Conservation (phyloP, 2,329 filamentous ascomycete genomes). For the Colletotrichum tropicicola region DNA sequence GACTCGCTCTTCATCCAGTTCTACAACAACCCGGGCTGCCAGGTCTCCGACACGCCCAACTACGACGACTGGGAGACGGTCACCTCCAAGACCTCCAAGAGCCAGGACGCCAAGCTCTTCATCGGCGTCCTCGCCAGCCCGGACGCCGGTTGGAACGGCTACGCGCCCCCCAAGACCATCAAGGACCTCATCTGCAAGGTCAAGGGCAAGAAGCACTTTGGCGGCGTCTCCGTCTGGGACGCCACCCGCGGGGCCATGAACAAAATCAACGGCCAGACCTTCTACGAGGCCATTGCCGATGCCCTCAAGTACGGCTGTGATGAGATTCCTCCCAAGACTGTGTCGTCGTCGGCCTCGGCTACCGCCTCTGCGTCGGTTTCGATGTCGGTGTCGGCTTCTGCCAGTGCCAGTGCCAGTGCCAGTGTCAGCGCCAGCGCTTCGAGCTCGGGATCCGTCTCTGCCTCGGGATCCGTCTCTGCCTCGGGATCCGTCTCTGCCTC, state of each 20-base stretch:
- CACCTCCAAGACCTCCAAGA: conserved; percentile 43
- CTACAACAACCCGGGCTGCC: conserved; percentile 56
- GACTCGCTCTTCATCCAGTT: conserved; percentile 57
- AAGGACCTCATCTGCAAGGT: conserved; percentile 49
- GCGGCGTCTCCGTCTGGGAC: conserved; percentile 58
- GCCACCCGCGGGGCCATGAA: conserved; percentile 45
- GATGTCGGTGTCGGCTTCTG: conserved; percentile 22
- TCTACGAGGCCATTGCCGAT: conserved; percentile 46
- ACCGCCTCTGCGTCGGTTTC: conserved; percentile 21
- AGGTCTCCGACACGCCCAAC: conserved; percentile 43
- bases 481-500: background rate
- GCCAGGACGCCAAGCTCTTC: conserved; percentile 53
- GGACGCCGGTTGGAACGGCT: conserved; percentile 40
- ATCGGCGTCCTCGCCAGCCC: conserved; percentile 50
- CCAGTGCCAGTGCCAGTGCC: conserved; percentile 14
- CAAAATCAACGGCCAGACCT: conserved; percentile 43
- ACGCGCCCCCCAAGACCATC: conserved; percentile 43
- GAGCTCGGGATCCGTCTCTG: background rate
- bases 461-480: background rate
- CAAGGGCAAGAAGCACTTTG: conserved; percentile 48
- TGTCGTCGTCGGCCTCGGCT: conserved; percentile 27
- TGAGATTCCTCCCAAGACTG: conserved; percentile 36
- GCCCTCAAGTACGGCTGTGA: conserved; percentile 48
- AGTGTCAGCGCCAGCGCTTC: background rate
- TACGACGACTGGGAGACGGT: conserved; percentile 51